phyloP scores from a whole-genome alignment of 2,329 filamentous ascomycete species.

The Cytospora leucostoma region DNA sequence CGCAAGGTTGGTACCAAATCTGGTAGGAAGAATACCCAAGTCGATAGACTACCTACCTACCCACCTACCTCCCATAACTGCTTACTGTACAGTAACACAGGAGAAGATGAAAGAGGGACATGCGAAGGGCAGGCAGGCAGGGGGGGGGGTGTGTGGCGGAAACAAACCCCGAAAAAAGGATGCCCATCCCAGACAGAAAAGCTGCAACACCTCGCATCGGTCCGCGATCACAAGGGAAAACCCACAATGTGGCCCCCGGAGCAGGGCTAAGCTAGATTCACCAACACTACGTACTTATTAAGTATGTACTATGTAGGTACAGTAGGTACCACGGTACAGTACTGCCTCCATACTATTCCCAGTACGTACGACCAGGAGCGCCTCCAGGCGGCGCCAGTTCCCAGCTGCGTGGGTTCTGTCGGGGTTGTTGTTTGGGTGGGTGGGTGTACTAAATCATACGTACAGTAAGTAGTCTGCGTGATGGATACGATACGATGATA shows the following conservation, averaged over 20 bases:
- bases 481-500: too few relatives aligned
- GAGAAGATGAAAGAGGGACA: not conserved
- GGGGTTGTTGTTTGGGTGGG: too few relatives aligned
- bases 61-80: not conserved
- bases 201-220: conserved; percentile 23
- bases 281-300: not conserved
- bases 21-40: too few relatives aligned
- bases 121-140: not conserved
- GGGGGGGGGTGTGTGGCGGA: not conserved
- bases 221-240: conserved; percentile 23
- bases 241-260: conserved; percentile 18
- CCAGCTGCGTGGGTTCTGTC: too few relatives aligned
- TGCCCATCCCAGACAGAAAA: conserved; percentile 3
- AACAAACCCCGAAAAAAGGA: conserved; percentile 11
- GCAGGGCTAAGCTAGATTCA: not conserved
- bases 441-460: too few relatives aligned
- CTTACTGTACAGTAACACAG: not conserved
- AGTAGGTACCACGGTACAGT: too few relatives aligned
- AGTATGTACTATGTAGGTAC: too few relatives aligned
- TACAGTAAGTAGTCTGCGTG: too few relatives aligned
- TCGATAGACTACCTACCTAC: too few relatives aligned
- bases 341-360: too few relatives aligned
- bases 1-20: not conserved
- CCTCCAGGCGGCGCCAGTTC: too few relatives aligned
- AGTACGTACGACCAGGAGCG: too few relatives aligned